Evolutionary conservation across 2,329 filamentous ascomycete genomes (phyloP), one percentile per base, ranked within the genome.

Genomic region (Ceratocystis eucalypticola): DNA sequence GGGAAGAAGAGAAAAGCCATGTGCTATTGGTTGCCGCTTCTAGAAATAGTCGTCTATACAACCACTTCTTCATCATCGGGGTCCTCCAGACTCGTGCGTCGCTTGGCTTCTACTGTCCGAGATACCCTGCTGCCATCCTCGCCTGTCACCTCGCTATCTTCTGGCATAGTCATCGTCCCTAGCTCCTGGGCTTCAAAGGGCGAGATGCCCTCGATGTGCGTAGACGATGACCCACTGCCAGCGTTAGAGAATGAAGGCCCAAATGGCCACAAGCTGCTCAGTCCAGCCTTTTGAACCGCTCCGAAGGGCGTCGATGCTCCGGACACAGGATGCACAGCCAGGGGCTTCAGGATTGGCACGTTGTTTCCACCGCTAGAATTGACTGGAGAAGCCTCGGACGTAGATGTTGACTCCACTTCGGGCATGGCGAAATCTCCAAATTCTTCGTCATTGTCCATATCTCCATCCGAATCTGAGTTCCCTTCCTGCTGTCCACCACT

Each of bases 341-440:
- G 75, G 1, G 83, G 83, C 70, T 82, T 80, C 66, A 84, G 74
- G 1, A 85, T 76, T n/a, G 80, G 75, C 30, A 76, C 77, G 12
- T 78, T 75, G 37, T 72, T 71, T 6, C 69, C 71, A 3, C 71
- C 70, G n/a, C 65, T 61, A 3, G 28, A 8, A 6, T 30, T 44
- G n/a, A 5, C 50, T 3, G 53, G n/a, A 12, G 53, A 20, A 12
- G 25, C 20, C 20, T 57, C 53, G 20, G 62, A 22, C 7, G 50
- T 25, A 33, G 65, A 33, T 12, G 50, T 25, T 6, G 65, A 57
- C 70, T 75, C 76, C 63, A 80, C 76, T 72, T 86, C 84, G 10
- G 84, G 82, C 76, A 88, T 84, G 69, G 84, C 84, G 70, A 88
- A 88, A 67, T 88, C 86, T 15, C 85, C 86, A 75, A 88, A 83